Percentiles rank a stretch among this genome's conserved stretches.
Evolutionary conservation across 352 stramenopile species (phyloP).

Genomic region (Phytophthora litchii): DNA sequence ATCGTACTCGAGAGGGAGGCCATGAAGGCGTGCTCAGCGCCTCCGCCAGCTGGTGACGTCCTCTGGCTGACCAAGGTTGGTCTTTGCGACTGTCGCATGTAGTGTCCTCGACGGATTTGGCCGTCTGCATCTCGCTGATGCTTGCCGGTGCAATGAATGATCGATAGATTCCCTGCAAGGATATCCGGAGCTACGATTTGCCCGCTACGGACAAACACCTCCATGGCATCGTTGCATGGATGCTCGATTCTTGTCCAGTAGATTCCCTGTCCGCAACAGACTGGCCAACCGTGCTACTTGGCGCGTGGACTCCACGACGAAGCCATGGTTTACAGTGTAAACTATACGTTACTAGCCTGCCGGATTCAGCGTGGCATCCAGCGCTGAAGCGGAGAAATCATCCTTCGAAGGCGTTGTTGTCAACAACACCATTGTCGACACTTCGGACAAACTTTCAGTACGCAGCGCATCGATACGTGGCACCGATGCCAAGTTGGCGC

Average conservation of each 20-base stretch:
- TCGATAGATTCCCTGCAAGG: conserved; percentile 6
- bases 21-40: conserved; percentile 12
- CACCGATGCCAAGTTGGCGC: neutral
- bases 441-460: conserved; percentile 1
- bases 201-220: neutral
- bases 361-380: too few species aligned
- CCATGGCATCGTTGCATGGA: neutral
- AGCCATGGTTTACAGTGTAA: too few species aligned
- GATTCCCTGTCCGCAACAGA: neutral
- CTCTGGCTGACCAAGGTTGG: conserved; percentile 8
- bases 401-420: too few species aligned
- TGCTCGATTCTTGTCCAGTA: too few species aligned
- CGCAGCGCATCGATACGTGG: conserved; percentile 1
- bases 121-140: conserved; percentile 8
- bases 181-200: conserved; percentile 18
- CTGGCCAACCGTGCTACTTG: conserved; percentile 2
- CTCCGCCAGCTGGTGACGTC: conserved; percentile 4
- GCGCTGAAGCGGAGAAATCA: too few species aligned
- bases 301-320: neutral
- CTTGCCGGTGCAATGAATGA: neutral
- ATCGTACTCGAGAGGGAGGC: conserved; percentile 19
- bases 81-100: conserved; percentile 37
- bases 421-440: too few species aligned
- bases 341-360: too few species aligned
- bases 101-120: conserved; percentile 8